These are phyloP conservation scores for Rhododendron williamsianum DNA, from an alignment of 148 eudicot species.

Conservation along the genomic window DNA sequence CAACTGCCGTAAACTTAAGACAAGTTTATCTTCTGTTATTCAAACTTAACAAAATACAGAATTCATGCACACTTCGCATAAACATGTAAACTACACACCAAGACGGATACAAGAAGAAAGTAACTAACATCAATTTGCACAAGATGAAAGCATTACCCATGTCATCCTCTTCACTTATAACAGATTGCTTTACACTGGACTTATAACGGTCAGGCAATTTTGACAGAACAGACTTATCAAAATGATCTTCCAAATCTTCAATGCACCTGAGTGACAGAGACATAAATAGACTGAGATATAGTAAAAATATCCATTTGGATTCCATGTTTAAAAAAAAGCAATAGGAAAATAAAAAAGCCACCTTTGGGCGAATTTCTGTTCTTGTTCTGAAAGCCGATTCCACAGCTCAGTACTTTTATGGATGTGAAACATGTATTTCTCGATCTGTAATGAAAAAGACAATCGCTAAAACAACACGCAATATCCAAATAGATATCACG, in stretches of 20 bases:
- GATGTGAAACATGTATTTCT: slow-evolving; percentile 65
- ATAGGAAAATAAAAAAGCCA: slow-evolving; percentile 7
- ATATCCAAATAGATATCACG: not conserved
- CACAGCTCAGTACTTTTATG: slow-evolving; percentile 60
- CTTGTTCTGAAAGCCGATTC: slow-evolving; percentile 73
- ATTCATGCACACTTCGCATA: not conserved
- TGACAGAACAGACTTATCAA: slow-evolving; percentile 66
- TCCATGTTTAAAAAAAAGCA: not conserved
- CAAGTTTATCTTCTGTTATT: not conserved
- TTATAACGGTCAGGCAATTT: slow-evolving; percentile 75
- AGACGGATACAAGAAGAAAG: not conserved
- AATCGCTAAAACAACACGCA: not conserved
- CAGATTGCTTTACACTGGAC: slow-evolving; percentile 85
- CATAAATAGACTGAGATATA: not conserved
- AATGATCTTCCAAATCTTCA: slow-evolving; percentile 44
- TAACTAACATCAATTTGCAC: not conserved
- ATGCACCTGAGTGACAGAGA: slow-evolving; percentile 42
- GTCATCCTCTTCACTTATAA: slow-evolving; percentile 86
- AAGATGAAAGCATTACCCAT: slow-evolving; percentile 55
- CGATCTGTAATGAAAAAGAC: slow-evolving; percentile 50
- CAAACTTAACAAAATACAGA: not conserved
- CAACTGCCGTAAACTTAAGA: not conserved
- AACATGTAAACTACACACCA: not conserved
- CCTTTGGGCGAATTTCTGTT: slow-evolving; percentile 71
- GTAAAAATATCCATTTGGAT: not conserved